Conservation (phyloP, 495 filamentous ascomycete genomes). For the Hypoxylon trugodes region DNA sequence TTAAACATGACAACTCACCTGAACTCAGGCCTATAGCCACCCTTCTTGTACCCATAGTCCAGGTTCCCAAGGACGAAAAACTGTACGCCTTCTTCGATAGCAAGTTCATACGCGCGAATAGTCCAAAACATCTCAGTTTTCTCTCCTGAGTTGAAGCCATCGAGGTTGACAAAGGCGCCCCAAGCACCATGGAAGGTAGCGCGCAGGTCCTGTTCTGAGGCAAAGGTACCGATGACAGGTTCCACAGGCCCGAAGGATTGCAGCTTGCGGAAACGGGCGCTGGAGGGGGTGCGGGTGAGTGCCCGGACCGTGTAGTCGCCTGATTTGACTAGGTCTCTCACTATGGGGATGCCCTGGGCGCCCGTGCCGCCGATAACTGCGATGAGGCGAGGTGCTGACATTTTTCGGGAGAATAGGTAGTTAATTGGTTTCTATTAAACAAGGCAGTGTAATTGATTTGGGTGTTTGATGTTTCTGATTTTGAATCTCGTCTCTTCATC, state of each 20-base stretch:
- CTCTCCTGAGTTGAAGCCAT: constrained; percentile 63
- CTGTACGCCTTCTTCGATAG: constrained; percentile 57
- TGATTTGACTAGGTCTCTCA: constrained; percentile 54
- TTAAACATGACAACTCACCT: constrained; percentile 25
- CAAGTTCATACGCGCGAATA: constrained; percentile 64
- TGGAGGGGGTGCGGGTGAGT: constrained; percentile 57
- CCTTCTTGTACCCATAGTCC: constrained; percentile 57
- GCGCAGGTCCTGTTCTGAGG: constrained; percentile 55
- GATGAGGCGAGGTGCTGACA: constrained; percentile 45
- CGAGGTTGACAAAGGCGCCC: constrained; percentile 63
- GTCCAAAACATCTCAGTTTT: constrained; percentile 64
- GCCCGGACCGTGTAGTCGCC: constrained; percentile 55
- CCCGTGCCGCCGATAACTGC: constrained; percentile 64
- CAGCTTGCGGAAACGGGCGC: constrained; percentile 51
- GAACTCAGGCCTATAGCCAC: constrained; percentile 55
- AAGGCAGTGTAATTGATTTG: neutral
- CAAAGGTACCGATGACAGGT: constrained; percentile 56
- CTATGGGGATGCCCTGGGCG: constrained; percentile 62
- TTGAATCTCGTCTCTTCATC: neutral
- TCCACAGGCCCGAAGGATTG: constrained; percentile 48
- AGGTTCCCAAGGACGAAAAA: constrained; percentile 62
- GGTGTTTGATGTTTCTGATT: neutral
- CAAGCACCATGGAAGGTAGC: constrained; percentile 54
- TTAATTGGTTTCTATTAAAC: neutral
- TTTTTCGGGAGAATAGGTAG: constrained; percentile 2